Percentiles rank a stretch among this genome's conserved stretches.
Evolutionary conservation across 345 rosid genomes (phyloP).

Genomic region (Acer campestre): DNA sequence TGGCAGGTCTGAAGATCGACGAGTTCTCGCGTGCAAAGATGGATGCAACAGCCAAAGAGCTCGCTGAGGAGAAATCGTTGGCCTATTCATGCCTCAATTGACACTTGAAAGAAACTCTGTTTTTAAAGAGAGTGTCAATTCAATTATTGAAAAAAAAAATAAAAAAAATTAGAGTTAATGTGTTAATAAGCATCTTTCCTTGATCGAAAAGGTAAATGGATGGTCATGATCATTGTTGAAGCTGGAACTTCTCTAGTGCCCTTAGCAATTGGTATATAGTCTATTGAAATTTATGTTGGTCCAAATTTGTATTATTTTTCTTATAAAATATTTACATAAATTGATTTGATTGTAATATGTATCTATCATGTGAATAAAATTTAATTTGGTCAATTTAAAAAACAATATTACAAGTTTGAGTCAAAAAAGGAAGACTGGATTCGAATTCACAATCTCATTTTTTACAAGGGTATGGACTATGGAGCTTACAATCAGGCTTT

Average conservation of each 20-base stretch:
- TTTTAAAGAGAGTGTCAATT: background rate
- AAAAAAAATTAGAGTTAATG: background rate
- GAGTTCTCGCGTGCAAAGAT: conserved; percentile 71
- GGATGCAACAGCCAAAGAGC: conserved; percentile 80
- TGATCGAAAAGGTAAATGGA: background rate
- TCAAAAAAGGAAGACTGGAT: too few relatives aligned
- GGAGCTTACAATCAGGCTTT: too few relatives aligned
- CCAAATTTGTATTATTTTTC: too few relatives aligned
- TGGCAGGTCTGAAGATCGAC: conserved; percentile 61
- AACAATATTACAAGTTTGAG: too few relatives aligned
- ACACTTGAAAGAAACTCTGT: background rate
- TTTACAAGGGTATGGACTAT: too few relatives aligned
- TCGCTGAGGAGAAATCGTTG: conserved; percentile 69
- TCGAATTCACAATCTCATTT: too few relatives aligned
- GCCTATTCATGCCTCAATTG: conserved; percentile 59
- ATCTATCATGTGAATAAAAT: too few relatives aligned
- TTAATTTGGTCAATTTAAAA: too few relatives aligned
- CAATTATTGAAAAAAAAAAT: background rate
- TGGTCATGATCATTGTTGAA: background rate
- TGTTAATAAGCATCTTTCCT: conserved; percentile 4
- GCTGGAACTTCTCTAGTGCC: background rate
- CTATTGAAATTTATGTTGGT: background rate
- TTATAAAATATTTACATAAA: too few relatives aligned
- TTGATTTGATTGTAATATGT: too few relatives aligned
- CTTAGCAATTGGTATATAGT: too few relatives aligned